A percentile compares a stretch with the other conserved stretches of the same genome.
Conservation (phyloP, 352 stramenopile genomes). For the Thalassiosira pacifica region DNA sequence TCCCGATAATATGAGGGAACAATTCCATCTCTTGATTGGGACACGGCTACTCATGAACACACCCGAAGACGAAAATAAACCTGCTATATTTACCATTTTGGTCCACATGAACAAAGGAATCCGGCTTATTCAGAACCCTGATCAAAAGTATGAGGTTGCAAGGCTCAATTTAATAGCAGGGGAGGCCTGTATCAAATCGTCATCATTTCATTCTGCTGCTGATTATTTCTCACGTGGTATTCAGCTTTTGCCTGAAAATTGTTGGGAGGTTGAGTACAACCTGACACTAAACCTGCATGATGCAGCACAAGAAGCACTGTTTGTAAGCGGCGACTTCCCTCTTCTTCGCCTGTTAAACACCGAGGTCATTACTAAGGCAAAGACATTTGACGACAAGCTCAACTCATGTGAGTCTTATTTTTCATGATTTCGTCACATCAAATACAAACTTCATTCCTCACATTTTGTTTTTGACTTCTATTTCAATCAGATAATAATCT, state of each 20-base stretch:
- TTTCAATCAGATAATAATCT: neutral
- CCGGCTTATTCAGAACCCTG: neutral
- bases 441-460: neutral
- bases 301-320: conserved; percentile 14
- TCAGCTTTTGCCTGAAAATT: conserved; percentile 4
- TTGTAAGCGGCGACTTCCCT: conserved; percentile 4
- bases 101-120: neutral
- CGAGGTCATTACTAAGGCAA: neutral
- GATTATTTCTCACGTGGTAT: conserved; percentile 19
- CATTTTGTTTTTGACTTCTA: neutral
- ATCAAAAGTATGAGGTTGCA: neutral
- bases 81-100: neutral
- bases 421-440: neutral
- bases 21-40: neutral
- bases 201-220: conserved; percentile 14
- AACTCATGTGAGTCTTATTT: neutral
- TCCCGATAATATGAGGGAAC: neutral
- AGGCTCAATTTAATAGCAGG: neutral
- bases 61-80: neutral
- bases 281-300: neutral
- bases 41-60: neutral
- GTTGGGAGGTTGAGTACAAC: neutral
- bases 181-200: neutral
- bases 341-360: neutral
- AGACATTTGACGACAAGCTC: neutral